Conservation (phyloP, 2,329 filamentous ascomycete genomes). For the Scorias spongiosa region DNA sequence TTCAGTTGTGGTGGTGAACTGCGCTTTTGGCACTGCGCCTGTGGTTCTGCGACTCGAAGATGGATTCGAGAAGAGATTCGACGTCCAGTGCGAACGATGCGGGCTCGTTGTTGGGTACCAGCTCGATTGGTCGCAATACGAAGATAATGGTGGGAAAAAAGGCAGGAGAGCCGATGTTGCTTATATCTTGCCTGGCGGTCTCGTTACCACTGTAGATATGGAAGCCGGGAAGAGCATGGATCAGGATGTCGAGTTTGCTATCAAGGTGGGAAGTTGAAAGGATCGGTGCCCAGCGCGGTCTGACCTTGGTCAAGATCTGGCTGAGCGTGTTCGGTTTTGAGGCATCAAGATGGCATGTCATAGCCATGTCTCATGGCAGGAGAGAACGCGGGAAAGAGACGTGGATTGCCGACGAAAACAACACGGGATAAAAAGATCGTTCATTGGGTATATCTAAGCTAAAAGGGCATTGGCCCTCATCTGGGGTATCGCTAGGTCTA, state of each 20-base stretch:
- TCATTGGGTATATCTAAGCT: no score
- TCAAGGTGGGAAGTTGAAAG: slow-evolving; percentile 2
- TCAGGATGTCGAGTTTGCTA: slow-evolving; percentile 3
- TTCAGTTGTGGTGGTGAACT: slow-evolving; percentile 5
- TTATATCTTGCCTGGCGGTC: slow-evolving; percentile 45
- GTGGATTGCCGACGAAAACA: no score
- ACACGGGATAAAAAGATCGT: no score
- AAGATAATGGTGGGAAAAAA: slow-evolving; percentile 11
- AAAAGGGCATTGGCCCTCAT: no score
- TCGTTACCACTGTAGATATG: slow-evolving; percentile 45
- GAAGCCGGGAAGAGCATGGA: slow-evolving; percentile 22
- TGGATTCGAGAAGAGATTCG: slow-evolving; percentile 51
- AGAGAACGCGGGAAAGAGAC: no score
- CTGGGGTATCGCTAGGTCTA: background rate
- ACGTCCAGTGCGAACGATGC: slow-evolving; percentile 46
- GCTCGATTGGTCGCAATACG: slow-evolving; percentile 38
- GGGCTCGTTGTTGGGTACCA: slow-evolving; percentile 47
- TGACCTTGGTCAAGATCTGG: no score
- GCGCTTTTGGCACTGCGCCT: background rate
- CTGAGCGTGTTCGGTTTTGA: no score
- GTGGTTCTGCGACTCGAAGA: slow-evolving; percentile 26
- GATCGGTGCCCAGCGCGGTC: no score
- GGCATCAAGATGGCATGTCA: no score
- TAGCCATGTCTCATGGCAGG: no score
- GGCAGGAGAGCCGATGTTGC: slow-evolving; percentile 33